Evolutionary conservation across 495 filamentous ascomycete species (phyloP), one percentile per base, ranked within the genome.

Genomic region (Penicillium egyptiacum): DNA sequence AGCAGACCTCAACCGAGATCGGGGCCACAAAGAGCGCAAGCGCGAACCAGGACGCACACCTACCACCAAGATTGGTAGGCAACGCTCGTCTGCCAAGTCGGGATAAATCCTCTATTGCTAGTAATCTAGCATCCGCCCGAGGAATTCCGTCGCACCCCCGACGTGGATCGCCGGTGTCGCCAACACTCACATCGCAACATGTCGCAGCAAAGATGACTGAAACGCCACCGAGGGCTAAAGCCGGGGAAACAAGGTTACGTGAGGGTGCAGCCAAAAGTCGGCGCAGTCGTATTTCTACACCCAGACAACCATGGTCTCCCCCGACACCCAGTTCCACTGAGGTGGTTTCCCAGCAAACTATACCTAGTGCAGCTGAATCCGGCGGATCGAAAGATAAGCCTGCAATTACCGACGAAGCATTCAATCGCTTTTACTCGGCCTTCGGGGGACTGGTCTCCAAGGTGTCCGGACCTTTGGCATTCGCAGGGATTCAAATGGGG

Each of bases 381-480:
- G 23, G 35, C 14, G 60, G 42, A 6, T 55, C 44, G 7, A 64
- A 54, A 25, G 35, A 50, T 59, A 52, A 51, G 30, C 31, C 57
- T 9, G 43, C 68, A 8, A 22, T 70, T 0, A 76, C 70, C n/a
- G 92, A 96, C 9, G 91, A 95, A 48, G 80, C 86, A 0, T 98
- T 97, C 68, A 85, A 90, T 31, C 81, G 85, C 51, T 98, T 98
- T 65, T 98, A 96, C 73, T 90, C 81, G 52, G 90, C 88, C 17
- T 91, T 97, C 65, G 91, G 91, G 50, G 86, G 79, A 39, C 79
- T 97, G 22, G 87, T 97, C 63, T 89, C 88, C 49, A 84, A 82
- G 48, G 82, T 98, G 3, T 95, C 93, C 5, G 90, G 91, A 0
- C 91, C 91, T 12, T 78, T 98, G 7, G 92, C 91, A 12, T 98